Evolutionary conservation across 2,329 filamentous ascomycete species (phyloP).

Genomic region (Aspergillus neoniger): DNA sequence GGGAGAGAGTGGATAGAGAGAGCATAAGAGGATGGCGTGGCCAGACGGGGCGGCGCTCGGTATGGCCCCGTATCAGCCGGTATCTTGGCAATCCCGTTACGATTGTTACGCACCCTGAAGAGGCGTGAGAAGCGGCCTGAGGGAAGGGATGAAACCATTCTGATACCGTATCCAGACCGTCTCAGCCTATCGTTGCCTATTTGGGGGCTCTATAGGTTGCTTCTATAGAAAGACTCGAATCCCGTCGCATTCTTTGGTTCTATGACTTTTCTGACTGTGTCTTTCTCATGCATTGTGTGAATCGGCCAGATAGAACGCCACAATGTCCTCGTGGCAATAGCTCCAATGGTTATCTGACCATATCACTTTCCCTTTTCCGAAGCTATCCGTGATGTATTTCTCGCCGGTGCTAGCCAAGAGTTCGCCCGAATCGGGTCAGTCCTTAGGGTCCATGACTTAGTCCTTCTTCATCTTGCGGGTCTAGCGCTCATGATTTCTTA

Average conservation of each 20-base stretch:
- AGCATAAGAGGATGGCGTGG: constrained; percentile 17
- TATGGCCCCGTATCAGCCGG: neutral
- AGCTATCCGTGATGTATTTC: neutral
- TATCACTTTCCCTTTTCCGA: neutral
- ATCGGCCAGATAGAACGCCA: neutral
- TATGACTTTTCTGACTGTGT: neutral
- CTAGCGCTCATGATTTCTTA: no score
- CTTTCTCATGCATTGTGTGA: neutral
- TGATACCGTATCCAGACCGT: constrained; percentile 17
- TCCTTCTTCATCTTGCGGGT: no score
- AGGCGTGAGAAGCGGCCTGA: neutral
- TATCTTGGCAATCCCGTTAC: neutral
- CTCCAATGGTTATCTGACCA: neutral
- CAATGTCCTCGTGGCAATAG: neutral
- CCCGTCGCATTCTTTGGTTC: neutral
- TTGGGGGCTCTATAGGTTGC: constrained; percentile 16
- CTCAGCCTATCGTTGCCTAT: constrained; percentile 12
- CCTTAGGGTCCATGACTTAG: neutral
- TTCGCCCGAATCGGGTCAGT: neutral
- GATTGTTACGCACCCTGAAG: neutral
- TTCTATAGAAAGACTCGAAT: neutral
- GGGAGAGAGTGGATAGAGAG: neutral
- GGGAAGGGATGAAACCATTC: neutral
- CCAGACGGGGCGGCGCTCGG: constrained; percentile 11
- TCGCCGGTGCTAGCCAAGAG: no score